phyloP scores from a whole-genome alignment of 768 basidiomycete species.

The Hericium coralloides region DNA sequence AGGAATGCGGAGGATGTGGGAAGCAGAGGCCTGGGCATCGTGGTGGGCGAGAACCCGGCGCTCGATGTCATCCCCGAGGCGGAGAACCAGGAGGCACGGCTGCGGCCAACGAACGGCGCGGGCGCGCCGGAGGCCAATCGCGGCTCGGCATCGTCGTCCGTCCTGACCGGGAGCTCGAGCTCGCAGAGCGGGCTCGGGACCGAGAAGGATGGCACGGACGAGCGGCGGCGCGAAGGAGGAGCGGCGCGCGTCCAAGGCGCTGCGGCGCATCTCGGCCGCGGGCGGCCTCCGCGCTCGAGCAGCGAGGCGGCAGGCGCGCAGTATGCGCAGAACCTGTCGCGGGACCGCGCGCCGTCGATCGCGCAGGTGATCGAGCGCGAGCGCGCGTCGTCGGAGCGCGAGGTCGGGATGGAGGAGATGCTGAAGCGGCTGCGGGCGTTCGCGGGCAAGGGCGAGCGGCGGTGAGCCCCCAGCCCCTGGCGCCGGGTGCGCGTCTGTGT shows the following conservation, averaged over 20 bases:
- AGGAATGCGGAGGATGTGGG: not conserved
- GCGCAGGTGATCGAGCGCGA: conserved; percentile 11
- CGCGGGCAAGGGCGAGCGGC: conserved; percentile 3
- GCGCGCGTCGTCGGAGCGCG: not conserved
- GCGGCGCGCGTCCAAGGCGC: conserved; percentile 11
- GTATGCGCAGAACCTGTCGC: not conserved
- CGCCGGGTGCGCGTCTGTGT: not conserved
- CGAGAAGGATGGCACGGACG: conserved; percentile 3
- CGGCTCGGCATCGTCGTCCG: not conserved
- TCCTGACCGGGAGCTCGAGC: not conserved
- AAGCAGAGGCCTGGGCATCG: not conserved
- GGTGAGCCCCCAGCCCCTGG: not conserved
- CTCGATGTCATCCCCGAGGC: not conserved
- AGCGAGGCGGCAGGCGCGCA: not conserved
- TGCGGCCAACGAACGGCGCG: not conserved
- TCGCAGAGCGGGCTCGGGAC: not conserved
- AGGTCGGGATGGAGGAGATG: conserved; percentile 14
- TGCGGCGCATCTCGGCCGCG: conserved; percentile 8
- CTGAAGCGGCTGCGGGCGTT: conserved; percentile 11
- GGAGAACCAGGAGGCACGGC: not conserved
- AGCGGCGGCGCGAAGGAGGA: conserved; percentile 8
- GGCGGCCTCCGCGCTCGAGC: not conserved
- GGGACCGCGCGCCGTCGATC: conserved; percentile 8
- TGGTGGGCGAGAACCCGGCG: not conserved
- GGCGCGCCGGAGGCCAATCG: not conserved